Evolutionary conservation across 106 monocot genomes (phyloP).

Genomic region (Triglochin maritima): DNA sequence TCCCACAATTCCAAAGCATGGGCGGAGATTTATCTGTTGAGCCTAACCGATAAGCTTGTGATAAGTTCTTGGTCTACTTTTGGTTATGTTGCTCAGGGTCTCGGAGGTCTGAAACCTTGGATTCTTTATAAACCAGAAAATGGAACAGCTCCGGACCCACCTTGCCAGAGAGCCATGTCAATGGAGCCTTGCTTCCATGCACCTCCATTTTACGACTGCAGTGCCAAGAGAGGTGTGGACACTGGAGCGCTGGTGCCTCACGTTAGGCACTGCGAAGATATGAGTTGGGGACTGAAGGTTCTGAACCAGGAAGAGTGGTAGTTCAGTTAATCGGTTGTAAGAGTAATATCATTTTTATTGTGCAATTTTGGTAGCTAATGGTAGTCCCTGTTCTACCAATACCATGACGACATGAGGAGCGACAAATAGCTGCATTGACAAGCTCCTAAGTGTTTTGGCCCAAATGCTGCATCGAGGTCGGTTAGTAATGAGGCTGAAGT

Average conservation of each 20-base stretch:
- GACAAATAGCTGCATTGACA: no score
- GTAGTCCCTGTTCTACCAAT: no score
- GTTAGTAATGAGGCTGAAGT: no score
- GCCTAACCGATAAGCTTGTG: constrained; percentile 17
- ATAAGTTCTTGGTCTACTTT: constrained; percentile 31
- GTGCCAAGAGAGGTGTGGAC: constrained; percentile 22
- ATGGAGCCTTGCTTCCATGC: constrained; percentile 48
- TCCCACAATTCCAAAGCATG: constrained; percentile 37
- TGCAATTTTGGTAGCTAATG: no score
- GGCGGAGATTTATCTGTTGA: constrained; percentile 32
- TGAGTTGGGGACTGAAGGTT: constrained; percentile 26
- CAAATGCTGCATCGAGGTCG: no score
- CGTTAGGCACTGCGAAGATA: constrained; percentile 38
- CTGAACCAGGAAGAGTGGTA: constrained; percentile 6
- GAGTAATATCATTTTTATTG: no score
- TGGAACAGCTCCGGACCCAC: constrained; percentile 12
- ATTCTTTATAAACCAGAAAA: constrained; percentile 21
- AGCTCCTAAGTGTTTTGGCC: no score
- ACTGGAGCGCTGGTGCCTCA: constrained; percentile 28
- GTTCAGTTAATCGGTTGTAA: no score
- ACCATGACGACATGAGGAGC: no score
- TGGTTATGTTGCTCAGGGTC: constrained; percentile 35
- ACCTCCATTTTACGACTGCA: constrained; percentile 38
- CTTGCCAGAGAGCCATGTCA: constrained; percentile 23
- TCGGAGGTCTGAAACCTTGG: constrained; percentile 29